phyloP scores from a whole-genome alignment of 129 eudicot genomes.

The Artemisia argyi region DNA sequence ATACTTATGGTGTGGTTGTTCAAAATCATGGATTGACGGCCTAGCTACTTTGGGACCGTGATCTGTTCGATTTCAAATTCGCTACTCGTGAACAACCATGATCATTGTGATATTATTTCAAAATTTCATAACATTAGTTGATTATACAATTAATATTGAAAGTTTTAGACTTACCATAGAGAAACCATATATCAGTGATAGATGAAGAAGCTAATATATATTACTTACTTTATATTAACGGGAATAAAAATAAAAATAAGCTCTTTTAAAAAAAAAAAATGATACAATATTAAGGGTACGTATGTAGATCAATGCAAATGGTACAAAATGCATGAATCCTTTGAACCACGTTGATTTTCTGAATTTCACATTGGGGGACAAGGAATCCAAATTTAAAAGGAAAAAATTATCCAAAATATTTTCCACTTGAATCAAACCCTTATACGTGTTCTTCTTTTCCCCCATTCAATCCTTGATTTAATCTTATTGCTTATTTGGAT shows the following conservation, averaged over 20 bases:
- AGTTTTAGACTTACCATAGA: too few species aligned
- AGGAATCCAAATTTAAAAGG: not conserved
- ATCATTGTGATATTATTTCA: too few species aligned
- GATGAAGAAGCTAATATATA: not conserved
- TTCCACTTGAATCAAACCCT: constrained; percentile 24
- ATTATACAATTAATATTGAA: too few species aligned
- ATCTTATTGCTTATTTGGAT: constrained; percentile 3
- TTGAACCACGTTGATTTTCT: constrained; percentile 18
- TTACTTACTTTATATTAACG: not conserved
- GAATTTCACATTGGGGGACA: constrained; percentile 19
- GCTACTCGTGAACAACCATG: too few species aligned
- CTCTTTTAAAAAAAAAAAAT: not conserved
- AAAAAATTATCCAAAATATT: constrained; percentile 10
- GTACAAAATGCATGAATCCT: constrained; percentile 11
- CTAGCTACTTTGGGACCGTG: too few species aligned
- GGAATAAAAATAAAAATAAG: not conserved
- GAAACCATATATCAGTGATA: too few species aligned
- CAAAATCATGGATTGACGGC: too few species aligned
- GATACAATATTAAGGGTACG: constrained; percentile 14
- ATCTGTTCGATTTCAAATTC: too few species aligned
- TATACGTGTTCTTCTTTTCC: not conserved
- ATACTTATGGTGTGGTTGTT: too few species aligned
- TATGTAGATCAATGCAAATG: constrained; percentile 11
- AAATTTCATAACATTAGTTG: too few species aligned
- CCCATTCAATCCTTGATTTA: constrained; percentile 8